A percentile compares a stretch with the other conserved stretches of the same genome.
Conservation (phyloP, 129 eudicot genomes). For the Centaurea solstitialis region DNA sequence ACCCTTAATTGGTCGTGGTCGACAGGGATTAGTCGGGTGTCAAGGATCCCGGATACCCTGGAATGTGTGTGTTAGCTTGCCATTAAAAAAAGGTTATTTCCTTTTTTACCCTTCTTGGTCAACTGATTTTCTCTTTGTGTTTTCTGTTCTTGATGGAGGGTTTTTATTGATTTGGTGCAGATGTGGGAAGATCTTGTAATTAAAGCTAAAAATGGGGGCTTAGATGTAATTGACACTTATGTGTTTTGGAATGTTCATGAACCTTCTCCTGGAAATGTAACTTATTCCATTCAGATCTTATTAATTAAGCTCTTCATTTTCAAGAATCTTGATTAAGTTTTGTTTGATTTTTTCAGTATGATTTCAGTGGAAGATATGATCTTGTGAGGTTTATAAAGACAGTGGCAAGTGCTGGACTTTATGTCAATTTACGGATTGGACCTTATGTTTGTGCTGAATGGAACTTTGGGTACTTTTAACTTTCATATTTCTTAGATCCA, state of each 20-base stretch:
- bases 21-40: no score
- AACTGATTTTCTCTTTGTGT: not conserved
- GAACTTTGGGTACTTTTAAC: constrained; percentile 74
- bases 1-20: no score
- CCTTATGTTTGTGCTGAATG: constrained; percentile 98
- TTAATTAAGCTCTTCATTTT: not conserved
- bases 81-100: no score
- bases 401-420: constrained; percentile 74
- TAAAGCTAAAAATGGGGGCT: constrained; percentile 86
- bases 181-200: constrained; percentile 96
- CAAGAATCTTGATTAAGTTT: not conserved
- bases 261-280: constrained; percentile 90
- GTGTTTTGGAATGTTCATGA: constrained; percentile 97
- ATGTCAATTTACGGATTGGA: constrained; percentile 82
- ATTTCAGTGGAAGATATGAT: constrained; percentile 86
- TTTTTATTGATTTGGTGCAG: constrained; percentile 41
- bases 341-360: constrained; percentile 46
- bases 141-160: not conserved
- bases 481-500: not conserved
- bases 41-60: no score
- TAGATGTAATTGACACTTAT: constrained; percentile 92
- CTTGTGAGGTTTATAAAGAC: constrained; percentile 83
- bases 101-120: not conserved
- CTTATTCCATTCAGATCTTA: constrained; percentile 19
- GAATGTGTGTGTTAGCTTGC: no score